Conservation (phyloP, 257 asterid genomes). For the Linaria vulgaris region DNA sequence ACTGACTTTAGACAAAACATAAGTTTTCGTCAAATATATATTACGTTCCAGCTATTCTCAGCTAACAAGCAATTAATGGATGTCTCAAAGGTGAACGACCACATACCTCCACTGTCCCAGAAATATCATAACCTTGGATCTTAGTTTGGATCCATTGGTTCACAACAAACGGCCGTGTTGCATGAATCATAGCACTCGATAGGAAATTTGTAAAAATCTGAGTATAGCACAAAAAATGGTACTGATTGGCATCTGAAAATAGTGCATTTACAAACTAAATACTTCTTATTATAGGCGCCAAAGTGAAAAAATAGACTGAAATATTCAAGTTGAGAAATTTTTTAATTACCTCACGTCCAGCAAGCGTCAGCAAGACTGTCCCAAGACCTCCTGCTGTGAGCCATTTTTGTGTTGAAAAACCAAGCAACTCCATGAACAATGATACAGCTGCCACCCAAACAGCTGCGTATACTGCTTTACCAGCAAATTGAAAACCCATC, state of each 20-base stretch:
- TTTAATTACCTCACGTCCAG: conserved; percentile 83
- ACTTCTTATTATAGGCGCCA: conserved; percentile 1
- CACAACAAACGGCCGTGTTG: conserved; percentile 83
- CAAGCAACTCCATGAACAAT: conserved; percentile 95
- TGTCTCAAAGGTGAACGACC: conserved; percentile 8
- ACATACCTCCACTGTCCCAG: conserved; percentile 98
- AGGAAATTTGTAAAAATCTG: conserved; percentile 98
- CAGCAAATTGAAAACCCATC: conserved; percentile 99
- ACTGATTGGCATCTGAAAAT: conserved; percentile 15
- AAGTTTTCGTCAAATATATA: background rate
- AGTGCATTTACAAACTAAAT: conserved; percentile 18
- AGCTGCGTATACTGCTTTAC: conserved; percentile 83
- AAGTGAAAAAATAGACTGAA: conserved; percentile 5
- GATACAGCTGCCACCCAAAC: conserved; percentile 97
- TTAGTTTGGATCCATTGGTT: conserved; percentile 97
- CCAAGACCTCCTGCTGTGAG: conserved; percentile 99
- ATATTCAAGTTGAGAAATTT: conserved; percentile 16
- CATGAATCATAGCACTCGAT: conserved; percentile 96
- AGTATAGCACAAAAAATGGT: conserved; percentile 20
- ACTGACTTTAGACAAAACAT: background rate
- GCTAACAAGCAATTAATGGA: conserved; percentile 14
- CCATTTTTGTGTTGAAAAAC: conserved; percentile 97
- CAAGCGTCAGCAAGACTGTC: conserved; percentile 96
- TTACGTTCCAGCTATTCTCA: conserved; percentile 15
- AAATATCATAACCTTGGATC: conserved; percentile 95